Percentiles rank a stretch among this genome's conserved stretches.
Conservation (phyloP, 2,329 filamentous ascomycete genomes). For the Thelonectria discophora region DNA sequence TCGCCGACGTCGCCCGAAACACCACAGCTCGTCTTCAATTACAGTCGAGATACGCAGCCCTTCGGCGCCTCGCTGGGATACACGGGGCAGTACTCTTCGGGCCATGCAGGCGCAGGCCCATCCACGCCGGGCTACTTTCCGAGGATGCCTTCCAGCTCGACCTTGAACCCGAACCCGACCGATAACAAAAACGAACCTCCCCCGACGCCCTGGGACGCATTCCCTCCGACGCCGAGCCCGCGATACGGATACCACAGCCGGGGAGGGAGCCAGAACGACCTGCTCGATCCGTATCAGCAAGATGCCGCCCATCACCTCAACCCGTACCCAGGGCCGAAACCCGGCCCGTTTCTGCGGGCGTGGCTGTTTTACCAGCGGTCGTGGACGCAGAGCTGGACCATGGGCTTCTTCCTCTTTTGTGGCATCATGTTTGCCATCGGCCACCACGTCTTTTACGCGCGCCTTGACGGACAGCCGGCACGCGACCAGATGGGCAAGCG, state of each 20-base stretch:
- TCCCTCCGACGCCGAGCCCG: slow-evolving; percentile 6
- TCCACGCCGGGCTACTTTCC: slow-evolving; percentile 14
- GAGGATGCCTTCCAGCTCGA: not conserved
- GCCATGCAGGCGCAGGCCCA: not conserved
- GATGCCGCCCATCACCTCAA: not conserved
- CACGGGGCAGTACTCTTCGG: not conserved
- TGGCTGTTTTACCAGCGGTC: slow-evolving; percentile 8
- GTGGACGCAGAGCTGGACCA: slow-evolving; percentile 40
- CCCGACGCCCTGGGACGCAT: slow-evolving; percentile 10
- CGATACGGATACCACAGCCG: slow-evolving; percentile 13
- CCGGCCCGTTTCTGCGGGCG: slow-evolving; percentile 9
- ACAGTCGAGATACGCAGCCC: not conserved
- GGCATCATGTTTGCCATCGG: slow-evolving; percentile 39
- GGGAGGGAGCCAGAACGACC: slow-evolving; percentile 6
- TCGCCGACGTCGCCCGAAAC: slow-evolving; percentile 19
- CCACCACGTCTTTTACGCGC: slow-evolving; percentile 37
- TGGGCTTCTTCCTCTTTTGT: slow-evolving; percentile 35
- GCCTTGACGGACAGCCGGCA: slow-evolving; percentile 31
- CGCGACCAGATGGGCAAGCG: slow-evolving; percentile 36
- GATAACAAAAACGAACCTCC: slow-evolving; percentile 2
- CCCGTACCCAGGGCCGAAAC: not conserved
- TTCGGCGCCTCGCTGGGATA: not conserved
- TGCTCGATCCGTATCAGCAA: not conserved
- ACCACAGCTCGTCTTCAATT: slow-evolving; percentile 11
- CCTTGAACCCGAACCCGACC: not conserved